phyloP scores from a whole-genome alignment of 495 filamentous ascomycete species.

The Tuber borchii region DNA sequence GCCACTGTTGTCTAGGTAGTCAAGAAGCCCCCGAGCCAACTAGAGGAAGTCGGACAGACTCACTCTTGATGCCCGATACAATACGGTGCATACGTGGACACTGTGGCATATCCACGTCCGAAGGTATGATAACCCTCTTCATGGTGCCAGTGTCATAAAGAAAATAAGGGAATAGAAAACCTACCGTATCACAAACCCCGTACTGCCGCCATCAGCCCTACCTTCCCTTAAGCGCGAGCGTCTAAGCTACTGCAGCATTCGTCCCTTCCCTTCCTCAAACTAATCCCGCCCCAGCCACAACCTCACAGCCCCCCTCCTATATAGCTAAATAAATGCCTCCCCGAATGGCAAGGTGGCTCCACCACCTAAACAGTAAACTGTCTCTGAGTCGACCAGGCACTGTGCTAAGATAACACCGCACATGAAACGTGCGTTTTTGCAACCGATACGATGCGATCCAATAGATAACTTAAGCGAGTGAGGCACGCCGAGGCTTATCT shows the following conservation, averaged over 20 bases:
- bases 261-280: background rate
- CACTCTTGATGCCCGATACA: no score
- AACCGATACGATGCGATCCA: background rate
- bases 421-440: background rate
- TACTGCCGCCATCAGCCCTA: background rate
- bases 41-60: no score
- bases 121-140: background rate
- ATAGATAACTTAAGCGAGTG: background rate
- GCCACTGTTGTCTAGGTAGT: no score
- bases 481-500: background rate
- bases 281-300: background rate
- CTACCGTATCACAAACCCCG: background rate
- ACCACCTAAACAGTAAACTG: background rate
- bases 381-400: background rate
- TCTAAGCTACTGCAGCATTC: background rate
- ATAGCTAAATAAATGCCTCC: background rate
- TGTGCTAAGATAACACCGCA: background rate
- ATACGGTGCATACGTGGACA: background rate
- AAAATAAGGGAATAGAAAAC: background rate
- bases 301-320: background rate
- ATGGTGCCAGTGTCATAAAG: background rate
- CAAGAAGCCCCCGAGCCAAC: no score
- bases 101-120: background rate
- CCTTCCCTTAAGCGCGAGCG: background rate
- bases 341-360: background rate